phyloP scores from a whole-genome alignment of 495 filamentous ascomycete species.

The Cryomyces minteri region DNA sequence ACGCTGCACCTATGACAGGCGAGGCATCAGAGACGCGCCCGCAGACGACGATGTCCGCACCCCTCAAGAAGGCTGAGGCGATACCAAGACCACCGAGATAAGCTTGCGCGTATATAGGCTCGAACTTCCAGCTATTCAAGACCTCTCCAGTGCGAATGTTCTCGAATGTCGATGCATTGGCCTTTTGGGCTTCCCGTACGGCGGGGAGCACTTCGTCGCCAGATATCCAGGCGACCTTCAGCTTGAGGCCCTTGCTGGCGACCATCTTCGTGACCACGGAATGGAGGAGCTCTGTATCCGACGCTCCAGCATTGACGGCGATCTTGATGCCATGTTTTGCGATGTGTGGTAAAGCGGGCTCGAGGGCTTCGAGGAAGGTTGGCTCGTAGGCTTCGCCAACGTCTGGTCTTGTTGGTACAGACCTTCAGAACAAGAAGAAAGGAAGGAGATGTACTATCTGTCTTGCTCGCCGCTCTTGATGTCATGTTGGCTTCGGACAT shows the following conservation, averaged over 20 bases:
- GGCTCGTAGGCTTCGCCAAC: slow-evolving; percentile 27
- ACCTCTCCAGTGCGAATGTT: slow-evolving; percentile 33
- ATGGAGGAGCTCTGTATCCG: slow-evolving; percentile 29
- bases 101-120: slow-evolving; percentile 32
- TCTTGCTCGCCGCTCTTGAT: slow-evolving; percentile 24
- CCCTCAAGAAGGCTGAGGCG: slow-evolving; percentile 15
- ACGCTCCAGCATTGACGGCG: slow-evolving; percentile 39
- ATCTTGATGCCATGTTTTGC: slow-evolving; percentile 33
- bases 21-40: slow-evolving; percentile 20
- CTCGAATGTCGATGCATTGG: slow-evolving; percentile 23
- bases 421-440: not conserved
- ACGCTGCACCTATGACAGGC: slow-evolving; percentile 15
- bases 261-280: slow-evolving; percentile 28
- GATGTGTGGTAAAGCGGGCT: slow-evolving; percentile 31
- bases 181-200: slow-evolving; percentile 21
- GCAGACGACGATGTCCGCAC: slow-evolving; percentile 23
- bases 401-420: not conserved
- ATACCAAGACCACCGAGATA: slow-evolving; percentile 21
- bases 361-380: slow-evolving; percentile 32
- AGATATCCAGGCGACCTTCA: slow-evolving; percentile 34
- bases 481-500: slow-evolving; percentile 40
- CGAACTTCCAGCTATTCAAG: slow-evolving; percentile 29
- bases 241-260: slow-evolving; percentile 21
- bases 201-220: slow-evolving; percentile 32
- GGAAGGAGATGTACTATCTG: slow-evolving; percentile 7